Conservation (phyloP, 108 stramenopile genomes). For the Skeletonema menzelii region DNA sequence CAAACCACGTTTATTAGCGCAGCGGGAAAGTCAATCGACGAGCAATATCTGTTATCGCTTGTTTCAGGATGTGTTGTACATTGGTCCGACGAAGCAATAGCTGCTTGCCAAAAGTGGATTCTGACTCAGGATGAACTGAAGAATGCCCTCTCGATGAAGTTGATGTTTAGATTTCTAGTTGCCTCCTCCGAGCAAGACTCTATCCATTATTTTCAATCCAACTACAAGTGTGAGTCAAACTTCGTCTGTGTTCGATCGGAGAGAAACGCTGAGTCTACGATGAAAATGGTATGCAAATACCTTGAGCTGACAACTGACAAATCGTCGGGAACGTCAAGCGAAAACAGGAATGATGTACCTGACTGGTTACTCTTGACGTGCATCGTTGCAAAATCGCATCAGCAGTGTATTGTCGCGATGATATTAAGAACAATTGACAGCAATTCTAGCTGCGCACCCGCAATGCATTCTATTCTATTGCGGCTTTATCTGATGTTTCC, state of each 20-base stretch:
- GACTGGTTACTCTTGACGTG: slow-evolving; percentile 53
- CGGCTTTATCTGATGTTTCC: slow-evolving; percentile 61
- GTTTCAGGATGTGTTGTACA: slow-evolving; percentile 38
- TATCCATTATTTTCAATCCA: slow-evolving; percentile 20
- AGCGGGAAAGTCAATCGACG: slow-evolving; percentile 24
- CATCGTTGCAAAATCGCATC: slow-evolving; percentile 36
- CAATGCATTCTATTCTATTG: slow-evolving; percentile 34
- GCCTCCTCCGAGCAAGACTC: slow-evolving; percentile 28
- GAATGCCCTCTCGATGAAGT: slow-evolving; percentile 17
- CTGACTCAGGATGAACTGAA: slow-evolving; percentile 17
- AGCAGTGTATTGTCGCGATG: slow-evolving; percentile 34
- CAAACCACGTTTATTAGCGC: slow-evolving; percentile 34
- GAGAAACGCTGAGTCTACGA: not conserved
- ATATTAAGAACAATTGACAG: slow-evolving; percentile 32
- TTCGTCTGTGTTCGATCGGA: not conserved
- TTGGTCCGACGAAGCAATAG: slow-evolving; percentile 46
- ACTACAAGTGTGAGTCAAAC: not conserved
- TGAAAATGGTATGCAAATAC: slow-evolving; percentile 5
- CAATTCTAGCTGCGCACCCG: not conserved
- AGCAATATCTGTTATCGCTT: slow-evolving; percentile 41
- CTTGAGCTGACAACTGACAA: not conserved
- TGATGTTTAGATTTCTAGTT: slow-evolving; percentile 47
- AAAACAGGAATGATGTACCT: slow-evolving; percentile 34
- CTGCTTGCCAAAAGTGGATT: slow-evolving; percentile 55
- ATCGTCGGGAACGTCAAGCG: not conserved